Conservation (phyloP, 225 moss, liverwort and hornwort genomes). For the Sphagnum contortum region DNA sequence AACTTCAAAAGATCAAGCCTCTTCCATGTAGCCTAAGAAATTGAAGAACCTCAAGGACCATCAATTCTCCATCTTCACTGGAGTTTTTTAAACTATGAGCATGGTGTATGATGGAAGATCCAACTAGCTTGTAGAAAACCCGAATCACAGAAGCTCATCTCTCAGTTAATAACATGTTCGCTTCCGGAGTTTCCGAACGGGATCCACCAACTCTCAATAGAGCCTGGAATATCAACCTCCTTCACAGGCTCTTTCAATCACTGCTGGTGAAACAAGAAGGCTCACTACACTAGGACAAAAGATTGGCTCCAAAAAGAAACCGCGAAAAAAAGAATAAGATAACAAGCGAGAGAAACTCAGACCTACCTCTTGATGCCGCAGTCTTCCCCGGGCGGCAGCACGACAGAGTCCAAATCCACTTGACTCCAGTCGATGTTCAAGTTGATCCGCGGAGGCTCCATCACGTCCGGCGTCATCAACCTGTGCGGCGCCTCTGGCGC, state of each 20-base stretch:
- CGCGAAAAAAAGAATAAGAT: neutral
- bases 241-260: neutral
- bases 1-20: neutral
- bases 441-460: slow-evolving; percentile 52
- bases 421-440: slow-evolving; percentile 84
- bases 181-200: no score
- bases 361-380: slow-evolving; percentile 83
- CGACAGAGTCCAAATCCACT: slow-evolving; percentile 84
- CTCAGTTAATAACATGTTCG: no score
- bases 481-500: slow-evolving; percentile 87
- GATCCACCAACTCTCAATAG: no score
- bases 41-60: neutral
- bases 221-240: no score
- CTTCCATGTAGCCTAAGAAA: no score
- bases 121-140: no score
- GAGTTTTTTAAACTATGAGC: no score
- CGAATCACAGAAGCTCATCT: no score
- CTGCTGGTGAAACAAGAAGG: neutral
- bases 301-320: neutral
- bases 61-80: neutral
- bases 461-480: slow-evolving; percentile 59
- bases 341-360: neutral
- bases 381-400: slow-evolving; percentile 69
- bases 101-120: no score
- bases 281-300: neutral